phyloP scores from a whole-genome alignment of 129 eudicot genomes.

The Ambrosia artemisiifolia region DNA sequence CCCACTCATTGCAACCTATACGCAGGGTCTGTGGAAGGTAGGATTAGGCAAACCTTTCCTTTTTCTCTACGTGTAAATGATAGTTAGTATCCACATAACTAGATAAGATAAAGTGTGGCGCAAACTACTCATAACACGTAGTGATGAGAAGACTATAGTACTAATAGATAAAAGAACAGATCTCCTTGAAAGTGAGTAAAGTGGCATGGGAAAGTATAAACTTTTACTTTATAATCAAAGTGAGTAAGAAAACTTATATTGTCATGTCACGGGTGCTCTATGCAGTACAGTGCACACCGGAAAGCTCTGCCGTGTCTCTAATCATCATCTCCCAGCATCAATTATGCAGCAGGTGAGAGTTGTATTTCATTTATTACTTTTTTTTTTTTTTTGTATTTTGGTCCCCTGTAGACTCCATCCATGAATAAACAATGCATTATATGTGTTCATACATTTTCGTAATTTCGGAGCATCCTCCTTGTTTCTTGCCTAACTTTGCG shows the following conservation, averaged over 20 bases:
- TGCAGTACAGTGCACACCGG: slow-evolving; percentile 7
- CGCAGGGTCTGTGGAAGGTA: too few species aligned
- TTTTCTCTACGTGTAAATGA: too few species aligned
- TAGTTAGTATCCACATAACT: too few species aligned
- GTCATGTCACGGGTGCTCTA: slow-evolving; percentile 10
- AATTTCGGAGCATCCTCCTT: too few species aligned
- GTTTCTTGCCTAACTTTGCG: slow-evolving; percentile 5
- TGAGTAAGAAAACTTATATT: background rate
- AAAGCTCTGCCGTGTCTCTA: slow-evolving; percentile 9
- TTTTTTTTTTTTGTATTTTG: background rate
- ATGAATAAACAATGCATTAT: background rate
- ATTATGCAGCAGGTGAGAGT: slow-evolving; percentile 46
- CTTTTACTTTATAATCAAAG: background rate
- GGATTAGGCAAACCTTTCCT: too few species aligned
- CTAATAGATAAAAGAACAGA: too few species aligned
- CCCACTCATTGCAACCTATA: too few species aligned
- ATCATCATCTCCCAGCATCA: slow-evolving; percentile 23
- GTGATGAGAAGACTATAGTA: too few species aligned
- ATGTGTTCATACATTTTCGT: background rate
- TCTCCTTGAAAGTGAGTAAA: too few species aligned
- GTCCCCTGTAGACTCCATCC: background rate
- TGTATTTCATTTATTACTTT: background rate
- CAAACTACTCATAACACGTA: too few species aligned
- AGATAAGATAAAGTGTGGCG: too few species aligned
- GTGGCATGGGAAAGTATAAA: too few species aligned